These are phyloP conservation scores for Zasmidium citrigriseum DNA, from an alignment of 2,329 filamentous ascomycete genomes.

Conservation along the genomic window DNA sequence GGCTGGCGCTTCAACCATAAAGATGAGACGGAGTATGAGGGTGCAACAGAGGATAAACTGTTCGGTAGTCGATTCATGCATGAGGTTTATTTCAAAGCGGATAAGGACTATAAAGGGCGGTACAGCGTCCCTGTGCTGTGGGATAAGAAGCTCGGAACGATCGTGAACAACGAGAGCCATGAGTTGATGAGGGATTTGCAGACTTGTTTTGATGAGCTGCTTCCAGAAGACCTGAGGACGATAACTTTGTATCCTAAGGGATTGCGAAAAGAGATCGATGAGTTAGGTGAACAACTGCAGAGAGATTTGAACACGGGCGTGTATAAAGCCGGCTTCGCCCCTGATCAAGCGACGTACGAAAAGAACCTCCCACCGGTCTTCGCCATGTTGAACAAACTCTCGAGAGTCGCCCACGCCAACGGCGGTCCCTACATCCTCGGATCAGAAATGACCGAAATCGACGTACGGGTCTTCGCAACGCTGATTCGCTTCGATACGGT, in stretches of 20 bases:
- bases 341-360: constrained; percentile 58
- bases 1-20: constrained; percentile 59
- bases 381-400: constrained; percentile 60
- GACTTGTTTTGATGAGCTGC: constrained; percentile 55
- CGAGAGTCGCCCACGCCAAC: constrained; percentile 48
- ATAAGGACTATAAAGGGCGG: constrained; percentile 60
- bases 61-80: constrained; percentile 60
- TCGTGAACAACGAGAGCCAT: constrained; percentile 63
- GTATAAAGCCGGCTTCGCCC: constrained; percentile 61
- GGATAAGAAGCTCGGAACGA: constrained; percentile 58
- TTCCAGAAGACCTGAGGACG: constrained; percentile 42
- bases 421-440: constrained; percentile 61
- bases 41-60: constrained; percentile 60
- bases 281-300: constrained; percentile 56
- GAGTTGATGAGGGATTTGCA: constrained; percentile 62
- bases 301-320: constrained; percentile 60
- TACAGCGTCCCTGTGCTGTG: constrained; percentile 64
- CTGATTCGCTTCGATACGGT: constrained; percentile 61
- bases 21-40: constrained; percentile 50
- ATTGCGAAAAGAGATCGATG: constrained; percentile 54
- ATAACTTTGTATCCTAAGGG: constrained; percentile 57
- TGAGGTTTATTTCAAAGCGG: constrained; percentile 63
- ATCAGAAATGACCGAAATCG: constrained; percentile 58
- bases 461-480: constrained; percentile 59
- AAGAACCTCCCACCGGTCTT: constrained; percentile 58